Conservation (phyloP, 192 early-diverging fungal species). For the Linderina pennispora region DNA sequence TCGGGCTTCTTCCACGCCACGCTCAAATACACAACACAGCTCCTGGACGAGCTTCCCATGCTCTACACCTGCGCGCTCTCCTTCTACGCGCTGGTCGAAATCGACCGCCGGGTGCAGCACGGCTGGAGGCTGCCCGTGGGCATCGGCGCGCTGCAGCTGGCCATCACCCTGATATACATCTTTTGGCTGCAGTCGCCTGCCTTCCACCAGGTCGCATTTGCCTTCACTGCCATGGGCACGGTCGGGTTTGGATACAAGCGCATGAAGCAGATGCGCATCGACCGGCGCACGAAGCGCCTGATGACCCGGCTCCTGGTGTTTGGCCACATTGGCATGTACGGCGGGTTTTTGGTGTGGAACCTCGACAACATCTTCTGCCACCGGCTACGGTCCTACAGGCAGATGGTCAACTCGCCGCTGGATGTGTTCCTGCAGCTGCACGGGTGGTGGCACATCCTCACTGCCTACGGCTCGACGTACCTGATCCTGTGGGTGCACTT, state of each 20-base stretch:
- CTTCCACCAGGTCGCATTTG: conserved; percentile 57
- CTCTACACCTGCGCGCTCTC: conserved; percentile 45
- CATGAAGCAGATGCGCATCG: conserved; percentile 14
- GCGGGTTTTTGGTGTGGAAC: conserved; percentile 65
- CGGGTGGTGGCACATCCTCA: conserved; percentile 57
- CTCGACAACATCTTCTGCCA: conserved; percentile 63
- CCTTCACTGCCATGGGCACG: conserved; percentile 10
- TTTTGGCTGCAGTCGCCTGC: conserved; percentile 54
- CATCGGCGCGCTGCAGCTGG: conserved; percentile 34
- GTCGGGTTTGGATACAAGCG: conserved; percentile 15
- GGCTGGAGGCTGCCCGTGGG: conserved; percentile 31
- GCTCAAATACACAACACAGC: conserved; percentile 58
- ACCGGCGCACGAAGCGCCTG: conserved; percentile 11
- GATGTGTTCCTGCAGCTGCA: conserved; percentile 51
- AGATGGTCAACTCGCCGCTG: conserved; percentile 44
- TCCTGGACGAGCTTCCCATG: conserved; percentile 76
- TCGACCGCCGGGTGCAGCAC: conserved; percentile 16
- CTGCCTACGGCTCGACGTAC: conserved; percentile 40
- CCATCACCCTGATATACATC: conserved; percentile 51
- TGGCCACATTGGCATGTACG: conserved; percentile 27
- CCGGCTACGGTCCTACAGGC: conserved; percentile 45
- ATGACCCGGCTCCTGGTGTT: conserved; percentile 13
- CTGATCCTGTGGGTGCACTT: conserved; percentile 41
- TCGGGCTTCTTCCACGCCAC: conserved; percentile 65
- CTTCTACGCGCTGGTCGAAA: conserved; percentile 41